phyloP scores from a whole-genome alignment of 2,329 filamentous ascomycete species.

The Aspergillus sp. region DNA sequence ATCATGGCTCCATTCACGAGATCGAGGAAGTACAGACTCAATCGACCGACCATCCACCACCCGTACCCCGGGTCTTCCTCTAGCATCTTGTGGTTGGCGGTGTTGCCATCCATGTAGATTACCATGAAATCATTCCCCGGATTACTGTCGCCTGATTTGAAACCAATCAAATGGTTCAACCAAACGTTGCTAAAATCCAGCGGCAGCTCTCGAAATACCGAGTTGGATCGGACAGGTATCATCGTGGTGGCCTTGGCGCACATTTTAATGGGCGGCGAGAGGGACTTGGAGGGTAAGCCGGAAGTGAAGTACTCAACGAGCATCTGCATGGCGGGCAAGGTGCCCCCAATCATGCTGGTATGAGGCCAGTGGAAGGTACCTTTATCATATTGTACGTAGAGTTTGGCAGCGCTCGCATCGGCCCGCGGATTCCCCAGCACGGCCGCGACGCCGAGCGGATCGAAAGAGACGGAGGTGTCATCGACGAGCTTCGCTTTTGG shows the following conservation, averaged over 20 bases:
- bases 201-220: conserved; percentile 26
- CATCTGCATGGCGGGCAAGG: conserved; percentile 23
- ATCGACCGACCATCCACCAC: conserved; percentile 10
- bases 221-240: conserved; percentile 22
- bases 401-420: conserved; percentile 21
- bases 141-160: conserved; percentile 13
- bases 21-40: conserved; percentile 16
- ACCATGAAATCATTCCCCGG: conserved; percentile 26
- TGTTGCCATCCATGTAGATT: conserved; percentile 16
- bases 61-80: conserved; percentile 1
- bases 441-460: conserved; percentile 28
- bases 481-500: conserved; percentile 10
- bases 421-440: conserved; percentile 26
- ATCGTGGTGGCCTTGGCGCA: conserved; percentile 21
- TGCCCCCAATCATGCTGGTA: conserved; percentile 26
- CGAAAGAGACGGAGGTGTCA: conserved; percentile 20
- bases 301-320: conserved; percentile 25
- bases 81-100: neutral
- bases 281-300: conserved; percentile 13
- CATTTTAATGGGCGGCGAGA: conserved; percentile 21
- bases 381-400: conserved; percentile 24
- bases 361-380: conserved; percentile 25
- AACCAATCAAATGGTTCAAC: conserved; percentile 21
- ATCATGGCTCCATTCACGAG: conserved; percentile 20
- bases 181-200: conserved; percentile 24